Base-by-base conservation (phyloP, 176 grass and related monocot genomes). In the Oryza longistaminata region DNA sequence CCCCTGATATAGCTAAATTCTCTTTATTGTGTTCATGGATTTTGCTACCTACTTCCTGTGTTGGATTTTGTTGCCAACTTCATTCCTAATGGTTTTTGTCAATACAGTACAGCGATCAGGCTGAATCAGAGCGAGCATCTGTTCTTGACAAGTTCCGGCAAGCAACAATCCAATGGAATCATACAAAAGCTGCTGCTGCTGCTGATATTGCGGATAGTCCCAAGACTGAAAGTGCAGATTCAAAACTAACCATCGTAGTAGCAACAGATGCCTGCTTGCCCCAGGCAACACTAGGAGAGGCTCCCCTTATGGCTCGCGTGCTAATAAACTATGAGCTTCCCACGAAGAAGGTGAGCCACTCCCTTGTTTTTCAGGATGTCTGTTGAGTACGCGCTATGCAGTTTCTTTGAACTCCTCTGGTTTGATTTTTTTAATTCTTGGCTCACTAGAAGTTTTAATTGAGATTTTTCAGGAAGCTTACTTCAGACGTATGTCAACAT, bases 271-370 rank as follows among this genome's bases (percentile, higher is more conserved):
- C 91, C 83, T 98, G 96, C 79, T 89, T 98, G 37, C 96, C 96
- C 15, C 78, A 87, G 11, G 42, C 86, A 58, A 78, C 82, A 0
- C 80, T 89, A 81, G 91, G 93, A 87, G 91, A 98, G 83, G 73
- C 89, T 75, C 85, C 91, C 58, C 93, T 98, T 45, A 82, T 78
- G 64, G 91, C 96, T 83, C 87, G 78, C 46, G 75, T 90, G 61
- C 45, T 98, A 12, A 98, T 98, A 79, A 98, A 98, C 62, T 98
- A 94, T 76, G 96, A 95, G 39, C 74, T 96, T 44, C 93, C 96
- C 52, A 89, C 87, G 75, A 98, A 96, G 67, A 98, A 96, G 86
- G 96, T 94, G 74, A 86, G 37, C 6, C 5, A 4, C 11, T 31
- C 10, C 52, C 43, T 86, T 62, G 19, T 81, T 85, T 73, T 73